Base-by-base conservation (phyloP, 805 yeast species). In the Metahyphopichia silvanorum region DNA sequence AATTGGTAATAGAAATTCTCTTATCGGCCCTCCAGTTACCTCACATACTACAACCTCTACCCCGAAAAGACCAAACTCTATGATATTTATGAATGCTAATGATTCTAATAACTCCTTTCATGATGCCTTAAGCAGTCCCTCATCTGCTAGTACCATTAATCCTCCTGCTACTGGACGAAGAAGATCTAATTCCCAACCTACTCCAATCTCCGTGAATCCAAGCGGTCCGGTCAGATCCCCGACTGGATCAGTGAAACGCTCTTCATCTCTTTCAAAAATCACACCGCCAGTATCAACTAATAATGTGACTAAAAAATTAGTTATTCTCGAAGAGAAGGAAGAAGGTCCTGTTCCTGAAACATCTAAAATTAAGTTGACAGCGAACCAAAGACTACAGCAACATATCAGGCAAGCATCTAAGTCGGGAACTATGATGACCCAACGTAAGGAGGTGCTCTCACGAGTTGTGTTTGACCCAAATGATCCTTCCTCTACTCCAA, bases 401-500 rank as follows among this genome's bases (percentile, higher is more conserved):
- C 70, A 65, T 39, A 39, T 67, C 17, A 43, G 60, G 26, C 54
- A 63, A 28, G 71, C 67, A 1, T 54, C 71, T 1, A 60, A 49
- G 39, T 34, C 59, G 1, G 73, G 73, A 0, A 28, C 61, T 0
- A 45, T 67, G 14, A 46, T 59, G 46, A 57, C 69, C 2, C 69
- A 64, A 34, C 60, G 60, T 33, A 57, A 53, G 40, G 67, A 61
- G 31, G 35, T 41, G 1, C 42, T 66, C n/a, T 52, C 57, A 3
- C 46, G 61, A 7, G 69, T 64, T 5, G 59, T 57, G 2, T 66
- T 61, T 39, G 71, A 67, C 39, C 71, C 72, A 0, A 66, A 49
- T 35, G 41, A 47, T 26, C 67, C 71, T 1, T 51, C 57, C 8
- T 40, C 37, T 11, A 21, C 34, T 2, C 38, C 42, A n/a, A 22